Percentiles rank a stretch among this genome's conserved stretches.
Conservation (phyloP, 2,329 filamentous ascomycete species). For the Cytospora chrysosperma region DNA sequence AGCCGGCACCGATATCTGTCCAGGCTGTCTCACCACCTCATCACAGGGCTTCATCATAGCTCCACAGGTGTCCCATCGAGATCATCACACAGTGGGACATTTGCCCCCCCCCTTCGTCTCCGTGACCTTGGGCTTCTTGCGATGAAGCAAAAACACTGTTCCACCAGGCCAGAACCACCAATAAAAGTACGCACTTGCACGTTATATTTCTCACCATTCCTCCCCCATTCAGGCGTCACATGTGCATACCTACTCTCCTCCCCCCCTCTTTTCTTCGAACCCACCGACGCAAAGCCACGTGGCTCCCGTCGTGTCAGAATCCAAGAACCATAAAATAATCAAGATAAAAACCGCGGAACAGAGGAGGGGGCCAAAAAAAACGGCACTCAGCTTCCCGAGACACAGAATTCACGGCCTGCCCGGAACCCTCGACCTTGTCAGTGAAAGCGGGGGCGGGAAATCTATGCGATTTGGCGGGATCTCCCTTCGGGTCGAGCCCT, state of each 20-base stretch:
- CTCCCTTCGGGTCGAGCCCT: neutral
- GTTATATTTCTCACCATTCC: conserved; percentile 9
- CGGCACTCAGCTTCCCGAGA: conserved; percentile 4
- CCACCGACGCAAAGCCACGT: neutral
- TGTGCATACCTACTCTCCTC: neutral
- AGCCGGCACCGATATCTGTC: neutral
- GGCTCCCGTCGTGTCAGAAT: neutral
- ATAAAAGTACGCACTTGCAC: too few relatives aligned
- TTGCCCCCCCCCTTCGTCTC: neutral
- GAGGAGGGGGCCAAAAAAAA: neutral
- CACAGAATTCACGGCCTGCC: conserved; percentile 13
- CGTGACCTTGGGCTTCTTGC: conserved; percentile 5
- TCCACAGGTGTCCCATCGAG: neutral
- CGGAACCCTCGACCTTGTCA: conserved; percentile 14
- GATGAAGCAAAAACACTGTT: neutral
- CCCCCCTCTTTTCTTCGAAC: neutral
- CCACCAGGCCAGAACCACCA: neutral
- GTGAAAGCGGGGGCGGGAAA: conserved; percentile 8
- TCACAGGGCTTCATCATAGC: neutral
- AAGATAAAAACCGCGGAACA: neutral
- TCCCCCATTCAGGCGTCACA: too few relatives aligned
- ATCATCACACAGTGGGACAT: neutral
- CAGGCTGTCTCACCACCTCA: neutral
- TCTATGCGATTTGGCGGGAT: neutral
- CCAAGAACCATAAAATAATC: neutral